Conservation (phyloP, 371 early-diverging fungal species). For the Lichtheimia hyalospora region DNA sequence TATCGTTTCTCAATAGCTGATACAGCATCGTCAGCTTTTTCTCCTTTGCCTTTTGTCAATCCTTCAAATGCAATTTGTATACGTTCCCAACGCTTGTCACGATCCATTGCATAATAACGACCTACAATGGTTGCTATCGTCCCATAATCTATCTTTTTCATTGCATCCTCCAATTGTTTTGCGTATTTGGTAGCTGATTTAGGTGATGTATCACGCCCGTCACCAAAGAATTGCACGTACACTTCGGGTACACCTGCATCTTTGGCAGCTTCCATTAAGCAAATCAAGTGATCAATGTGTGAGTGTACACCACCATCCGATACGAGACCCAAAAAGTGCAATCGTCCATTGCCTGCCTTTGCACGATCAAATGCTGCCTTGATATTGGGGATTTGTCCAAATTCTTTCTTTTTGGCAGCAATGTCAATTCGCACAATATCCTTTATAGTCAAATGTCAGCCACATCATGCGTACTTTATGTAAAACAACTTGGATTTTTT, state of each 20-base stretch:
- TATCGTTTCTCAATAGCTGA: slow-evolving; percentile 84
- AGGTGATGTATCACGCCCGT: slow-evolving; percentile 99
- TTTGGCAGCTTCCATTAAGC: slow-evolving; percentile 86
- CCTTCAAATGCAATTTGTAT: slow-evolving; percentile 92
- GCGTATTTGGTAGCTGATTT: slow-evolving; percentile 78
- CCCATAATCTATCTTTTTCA: slow-evolving; percentile 74
- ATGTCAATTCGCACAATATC: slow-evolving; percentile 98
- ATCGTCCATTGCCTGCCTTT: slow-evolving; percentile 79
- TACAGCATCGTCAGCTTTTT: slow-evolving; percentile 65
- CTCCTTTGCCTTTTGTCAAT: slow-evolving; percentile 83
- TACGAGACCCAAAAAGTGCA: slow-evolving; percentile 96
- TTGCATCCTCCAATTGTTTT: slow-evolving; percentile 67
- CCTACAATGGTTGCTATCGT: slow-evolving; percentile 93
- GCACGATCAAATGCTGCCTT: slow-evolving; percentile 84
- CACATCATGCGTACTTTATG: not conserved
- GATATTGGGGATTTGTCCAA: slow-evolving; percentile 73
- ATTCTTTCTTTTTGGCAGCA: slow-evolving; percentile 75
- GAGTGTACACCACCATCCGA: slow-evolving; percentile 99
- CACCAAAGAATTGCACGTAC: slow-evolving; percentile 97
- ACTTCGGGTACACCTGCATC: slow-evolving; percentile 81
- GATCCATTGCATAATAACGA: slow-evolving; percentile 99
- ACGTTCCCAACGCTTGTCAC: slow-evolving; percentile 99
- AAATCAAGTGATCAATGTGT: slow-evolving; percentile 93
- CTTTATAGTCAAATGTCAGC: slow-evolving; percentile 32
- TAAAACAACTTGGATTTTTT: not conserved